These are phyloP conservation scores for Vanrija pseudolonga DNA, from an alignment of 1,284 basidiomycete genomes.

Conservation along the genomic window DNA sequence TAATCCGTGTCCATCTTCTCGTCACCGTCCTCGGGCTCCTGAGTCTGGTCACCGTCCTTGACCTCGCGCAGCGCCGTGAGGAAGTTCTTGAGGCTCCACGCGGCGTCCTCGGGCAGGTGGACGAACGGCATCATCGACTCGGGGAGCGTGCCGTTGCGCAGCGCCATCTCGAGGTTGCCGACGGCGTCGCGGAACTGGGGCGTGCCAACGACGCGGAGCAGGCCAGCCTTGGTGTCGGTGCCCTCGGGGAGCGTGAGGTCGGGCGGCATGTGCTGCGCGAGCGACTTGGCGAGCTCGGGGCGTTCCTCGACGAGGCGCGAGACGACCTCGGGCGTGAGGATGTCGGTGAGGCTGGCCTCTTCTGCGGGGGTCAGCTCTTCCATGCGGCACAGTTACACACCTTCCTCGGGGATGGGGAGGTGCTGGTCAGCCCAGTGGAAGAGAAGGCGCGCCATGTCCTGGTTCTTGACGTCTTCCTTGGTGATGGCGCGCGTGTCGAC, in stretches of 20 bases:
- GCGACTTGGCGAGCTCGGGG: slow-evolving; percentile 27
- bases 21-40: neutral
- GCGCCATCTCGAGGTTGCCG: slow-evolving; percentile 42
- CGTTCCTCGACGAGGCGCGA: slow-evolving; percentile 26
- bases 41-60: neutral
- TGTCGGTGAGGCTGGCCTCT: slow-evolving; percentile 40
- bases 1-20: slow-evolving; percentile 18
- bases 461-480: slow-evolving; percentile 10
- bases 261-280: slow-evolving; percentile 38
- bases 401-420: slow-evolving; percentile 18
- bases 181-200: slow-evolving; percentile 47
- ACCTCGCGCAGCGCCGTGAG: slow-evolving; percentile 28
- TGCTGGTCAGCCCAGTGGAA: slow-evolving; percentile 34
- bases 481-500: neutral
- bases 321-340: slow-evolving; percentile 39
- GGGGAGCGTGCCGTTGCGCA: slow-evolving; percentile 43
- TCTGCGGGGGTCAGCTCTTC: neutral
- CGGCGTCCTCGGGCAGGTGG: slow-evolving; percentile 36
- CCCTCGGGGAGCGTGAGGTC: slow-evolving; percentile 23
- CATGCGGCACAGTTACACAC: neutral
- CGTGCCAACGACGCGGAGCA: slow-evolving; percentile 40
- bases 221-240: slow-evolving; percentile 21
- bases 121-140: slow-evolving; percentile 43
- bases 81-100: slow-evolving; percentile 39
- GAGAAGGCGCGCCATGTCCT: slow-evolving; percentile 38